Conservation (phyloP, 768 basidiomycete genomes). For the Mycena pura region DNA sequence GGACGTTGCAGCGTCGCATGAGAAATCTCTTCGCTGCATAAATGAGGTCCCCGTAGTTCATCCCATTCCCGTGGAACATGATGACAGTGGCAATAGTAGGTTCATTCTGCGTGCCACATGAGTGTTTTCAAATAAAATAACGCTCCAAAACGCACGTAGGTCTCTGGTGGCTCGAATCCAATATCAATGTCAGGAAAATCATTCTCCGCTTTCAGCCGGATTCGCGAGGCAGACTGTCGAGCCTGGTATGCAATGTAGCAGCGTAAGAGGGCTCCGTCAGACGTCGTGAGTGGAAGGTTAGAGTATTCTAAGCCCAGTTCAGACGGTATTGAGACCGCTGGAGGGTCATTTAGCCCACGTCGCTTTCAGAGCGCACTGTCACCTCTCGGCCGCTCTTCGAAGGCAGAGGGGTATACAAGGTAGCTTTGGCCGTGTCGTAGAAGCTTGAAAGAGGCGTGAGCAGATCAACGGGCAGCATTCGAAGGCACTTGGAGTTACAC, state of each 20-base stretch:
- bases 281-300: slow-evolving; percentile 4
- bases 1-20: slow-evolving; percentile 20
- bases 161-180: background rate
- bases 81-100: slow-evolving; percentile 23
- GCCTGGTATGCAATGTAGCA: slow-evolving; percentile 17
- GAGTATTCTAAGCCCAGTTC: slow-evolving; percentile 13
- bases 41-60: slow-evolving; percentile 19
- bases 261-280: slow-evolving; percentile 14
- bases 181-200: background rate
- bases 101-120: background rate
- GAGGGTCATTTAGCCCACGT: background rate
- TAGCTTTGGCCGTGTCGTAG: slow-evolving; percentile 25
- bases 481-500: too few relatives aligned
- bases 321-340: background rate
- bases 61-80: slow-evolving; percentile 31
- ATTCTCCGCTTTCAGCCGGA: background rate
- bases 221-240: background rate
- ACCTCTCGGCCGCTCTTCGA: slow-evolving; percentile 18
- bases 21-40: slow-evolving; percentile 14
- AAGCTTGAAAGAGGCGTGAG: slow-evolving; percentile 8
- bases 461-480: too few relatives aligned
- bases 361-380: background rate
- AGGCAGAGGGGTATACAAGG: slow-evolving; percentile 31
- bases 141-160: slow-evolving; percentile 4
- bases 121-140: background rate